Conservation (phyloP, 148 eudicot species). For the Fagopyrum homotropicum region DNA sequence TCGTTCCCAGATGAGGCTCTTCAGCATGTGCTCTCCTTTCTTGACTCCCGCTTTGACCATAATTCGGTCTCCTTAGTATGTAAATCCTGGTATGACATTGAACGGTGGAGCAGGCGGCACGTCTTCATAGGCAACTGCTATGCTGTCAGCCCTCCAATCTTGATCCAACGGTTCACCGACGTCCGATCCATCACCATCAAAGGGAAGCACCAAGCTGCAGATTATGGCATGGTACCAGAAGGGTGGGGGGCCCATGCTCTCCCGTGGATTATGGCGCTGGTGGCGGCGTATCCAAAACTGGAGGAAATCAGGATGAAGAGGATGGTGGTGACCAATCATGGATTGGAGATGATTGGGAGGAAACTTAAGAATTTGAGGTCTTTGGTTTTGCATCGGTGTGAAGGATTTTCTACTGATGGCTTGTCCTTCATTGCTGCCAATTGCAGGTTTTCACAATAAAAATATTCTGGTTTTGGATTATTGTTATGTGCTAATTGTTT, state of each 20-base stretch:
- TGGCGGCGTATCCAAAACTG: conserved; percentile 31
- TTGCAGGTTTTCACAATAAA: conserved; percentile 45
- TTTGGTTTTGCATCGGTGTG: conserved; percentile 66
- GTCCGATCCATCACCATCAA: conserved; percentile 48
- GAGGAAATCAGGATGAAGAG: conserved; percentile 74
- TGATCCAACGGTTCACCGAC: conserved; percentile 56
- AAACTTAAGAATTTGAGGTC: conserved; percentile 55
- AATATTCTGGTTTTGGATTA: no score
- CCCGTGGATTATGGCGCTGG: conserved; percentile 77
- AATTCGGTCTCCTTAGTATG: conserved; percentile 73
- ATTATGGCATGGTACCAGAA: conserved; percentile 67
- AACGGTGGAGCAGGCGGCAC: conserved; percentile 47
- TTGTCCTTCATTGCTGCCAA: conserved; percentile 79
- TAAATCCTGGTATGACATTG: conserved; percentile 68
- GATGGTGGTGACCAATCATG: conserved; percentile 69
- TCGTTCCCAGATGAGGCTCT: conserved; percentile 82
- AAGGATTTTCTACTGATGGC: conserved; percentile 70
- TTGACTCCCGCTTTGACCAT: conserved; percentile 51
- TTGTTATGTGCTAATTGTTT: no score
- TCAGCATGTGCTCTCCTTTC: conserved; percentile 61
- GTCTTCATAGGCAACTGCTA: conserved; percentile 87
- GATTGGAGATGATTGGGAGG: conserved; percentile 54
- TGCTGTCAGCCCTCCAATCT: conserved; percentile 52
- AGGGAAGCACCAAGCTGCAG: conserved; percentile 79
- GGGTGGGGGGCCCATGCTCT: conserved; percentile 71